phyloP scores from a whole-genome alignment of 2,329 filamentous ascomycete species.

The Raffaelea arxii region DNA sequence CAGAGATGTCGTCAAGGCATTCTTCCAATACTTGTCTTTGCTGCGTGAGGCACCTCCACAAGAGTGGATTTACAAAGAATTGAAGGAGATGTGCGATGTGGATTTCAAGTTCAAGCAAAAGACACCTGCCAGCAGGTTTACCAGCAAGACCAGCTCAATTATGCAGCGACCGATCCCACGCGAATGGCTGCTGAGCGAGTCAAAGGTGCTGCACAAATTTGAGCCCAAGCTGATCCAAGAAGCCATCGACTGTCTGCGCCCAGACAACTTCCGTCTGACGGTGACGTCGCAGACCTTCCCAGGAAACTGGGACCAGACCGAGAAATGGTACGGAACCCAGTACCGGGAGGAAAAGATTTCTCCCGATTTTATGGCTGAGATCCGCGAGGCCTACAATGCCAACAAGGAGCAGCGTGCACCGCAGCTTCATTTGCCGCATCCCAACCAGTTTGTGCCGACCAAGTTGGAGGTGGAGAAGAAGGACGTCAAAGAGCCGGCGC shows the following conservation, averaged over 20 bases:
- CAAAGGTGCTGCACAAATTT: conserved; percentile 68
- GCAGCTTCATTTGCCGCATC: conserved; percentile 77
- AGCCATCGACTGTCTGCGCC: conserved; percentile 62
- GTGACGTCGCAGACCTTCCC: conserved; percentile 77
- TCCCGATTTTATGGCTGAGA: conserved; percentile 59
- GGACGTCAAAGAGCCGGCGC: conserved; percentile 65
- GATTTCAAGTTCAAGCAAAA: conserved; percentile 96
- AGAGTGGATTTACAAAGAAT: conserved; percentile 90
- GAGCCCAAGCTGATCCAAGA: conserved; percentile 66
- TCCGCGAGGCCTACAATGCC: conserved; percentile 54
- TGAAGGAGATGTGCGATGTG: conserved; percentile 81
- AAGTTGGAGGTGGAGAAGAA: conserved; percentile 93
- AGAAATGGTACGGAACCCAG: conserved; percentile 97
- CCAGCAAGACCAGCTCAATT: conserved; percentile 69
- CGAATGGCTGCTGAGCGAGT: conserved; percentile 78
- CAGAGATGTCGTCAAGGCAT: conserved; percentile 67
- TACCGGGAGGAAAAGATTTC: conserved; percentile 78
- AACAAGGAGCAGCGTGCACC: conserved; percentile 49
- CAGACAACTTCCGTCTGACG: conserved; percentile 82
- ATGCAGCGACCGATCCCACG: conserved; percentile 89
- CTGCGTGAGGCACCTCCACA: conserved; percentile 71
- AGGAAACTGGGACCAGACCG: conserved; percentile 75
- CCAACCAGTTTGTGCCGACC: conserved; percentile 92
- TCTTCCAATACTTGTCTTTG: conserved; percentile 88
- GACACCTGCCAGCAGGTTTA: conserved; percentile 79